Evolutionary conservation across 805 yeast genomes (phyloP).

Genomic region (Pichia scutulata): DNA sequence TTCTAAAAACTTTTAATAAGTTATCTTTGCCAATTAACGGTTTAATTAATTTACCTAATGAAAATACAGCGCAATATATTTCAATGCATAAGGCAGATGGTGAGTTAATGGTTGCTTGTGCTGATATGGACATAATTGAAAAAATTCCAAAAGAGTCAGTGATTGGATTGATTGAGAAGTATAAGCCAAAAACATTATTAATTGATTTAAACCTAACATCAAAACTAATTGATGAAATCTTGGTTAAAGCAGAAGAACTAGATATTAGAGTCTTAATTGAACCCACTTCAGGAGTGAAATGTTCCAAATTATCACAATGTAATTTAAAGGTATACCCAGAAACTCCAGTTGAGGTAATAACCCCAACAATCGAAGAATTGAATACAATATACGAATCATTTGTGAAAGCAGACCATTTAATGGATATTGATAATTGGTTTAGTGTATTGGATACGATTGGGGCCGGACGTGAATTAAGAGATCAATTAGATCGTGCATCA

Average conservation of each 20-base stretch:
- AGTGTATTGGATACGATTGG: constrained; percentile 58
- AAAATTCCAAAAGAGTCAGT: constrained; percentile 38
- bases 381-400: constrained; percentile 46
- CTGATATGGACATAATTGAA: constrained; percentile 75
- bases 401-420: constrained; percentile 31
- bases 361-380: constrained; percentile 68
- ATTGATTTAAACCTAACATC: constrained; percentile 63
- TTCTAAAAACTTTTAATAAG: constrained; percentile 26
- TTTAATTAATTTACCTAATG: constrained; percentile 20
- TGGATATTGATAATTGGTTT: constrained; percentile 64
- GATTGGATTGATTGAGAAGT: constrained; percentile 29
- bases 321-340: constrained; percentile 41
- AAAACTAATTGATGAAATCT: constrained; percentile 32
- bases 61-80: constrained; percentile 61
- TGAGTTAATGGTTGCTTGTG: constrained; percentile 64
- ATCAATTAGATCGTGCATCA: constrained; percentile 33
- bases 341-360: constrained; percentile 37
- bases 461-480: constrained; percentile 38
- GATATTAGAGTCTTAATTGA: constrained; percentile 45
- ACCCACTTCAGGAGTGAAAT: constrained; percentile 70
- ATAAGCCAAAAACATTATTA: constrained; percentile 43
- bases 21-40: constrained; percentile 33
- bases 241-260: constrained; percentile 17
- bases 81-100: constrained; percentile 60
- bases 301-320: constrained; percentile 37